Percentiles rank a stretch among this genome's conserved stretches.
phyloP scores from a whole-genome alignment of 2,329 filamentous ascomycete genomes.

The Fusarium sp. region DNA sequence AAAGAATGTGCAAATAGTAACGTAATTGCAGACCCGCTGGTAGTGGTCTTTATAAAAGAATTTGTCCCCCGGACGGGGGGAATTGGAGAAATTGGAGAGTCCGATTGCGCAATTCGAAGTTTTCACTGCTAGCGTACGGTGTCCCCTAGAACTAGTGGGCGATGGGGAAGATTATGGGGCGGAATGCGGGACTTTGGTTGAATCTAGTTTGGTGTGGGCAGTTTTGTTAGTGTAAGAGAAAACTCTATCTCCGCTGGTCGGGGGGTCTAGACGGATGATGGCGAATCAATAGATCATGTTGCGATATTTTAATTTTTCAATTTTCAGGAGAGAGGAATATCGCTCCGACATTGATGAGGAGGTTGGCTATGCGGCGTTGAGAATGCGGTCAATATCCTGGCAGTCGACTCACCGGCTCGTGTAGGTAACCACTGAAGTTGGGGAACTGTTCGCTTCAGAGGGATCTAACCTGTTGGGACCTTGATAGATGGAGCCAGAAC shows the following conservation, averaged over 20 bases:
- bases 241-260: conserved; percentile 10
- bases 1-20: not conserved
- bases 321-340: not conserved
- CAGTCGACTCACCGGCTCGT: not conserved
- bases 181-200: not conserved
- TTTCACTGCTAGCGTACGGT: conserved; percentile 29
- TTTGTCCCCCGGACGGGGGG: not conserved
- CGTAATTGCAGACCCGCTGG: not conserved
- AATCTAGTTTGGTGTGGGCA: not conserved
- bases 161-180: conserved; percentile 26
- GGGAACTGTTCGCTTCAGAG: not conserved
- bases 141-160: conserved; percentile 6
- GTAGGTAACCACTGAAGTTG: not conserved
- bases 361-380: too few relatives aligned
- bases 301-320: not conserved
- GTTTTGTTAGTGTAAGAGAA: not conserved
- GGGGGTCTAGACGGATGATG: conserved; percentile 1
- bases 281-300: not conserved
- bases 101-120: conserved; percentile 42
- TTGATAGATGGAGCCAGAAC: not conserved
- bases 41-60: not conserved
- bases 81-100: not conserved
- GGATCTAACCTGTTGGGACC: not conserved
- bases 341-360: not conserved
- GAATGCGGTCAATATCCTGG: not conserved